Conservation (phyloP, 306 rosid species). For the Spatholobus suberectus region DNA sequence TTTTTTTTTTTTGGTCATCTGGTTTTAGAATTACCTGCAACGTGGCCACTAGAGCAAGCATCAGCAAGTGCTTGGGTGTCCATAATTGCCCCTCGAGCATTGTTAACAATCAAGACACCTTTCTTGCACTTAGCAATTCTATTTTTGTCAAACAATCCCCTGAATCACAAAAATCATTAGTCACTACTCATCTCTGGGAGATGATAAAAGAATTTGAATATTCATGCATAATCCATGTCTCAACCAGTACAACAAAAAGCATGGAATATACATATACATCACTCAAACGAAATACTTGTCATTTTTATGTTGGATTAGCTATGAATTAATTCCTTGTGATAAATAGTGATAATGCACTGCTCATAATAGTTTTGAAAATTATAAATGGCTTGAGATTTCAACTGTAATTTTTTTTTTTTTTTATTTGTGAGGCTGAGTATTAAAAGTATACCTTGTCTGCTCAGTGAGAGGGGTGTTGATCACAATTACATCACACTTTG, state of each 20-base stretch:
- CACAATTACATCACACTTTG: constrained; percentile 88
- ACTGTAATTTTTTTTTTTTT: neutral
- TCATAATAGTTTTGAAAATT: neutral
- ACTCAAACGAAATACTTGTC: neutral
- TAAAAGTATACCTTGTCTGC: constrained; percentile 72
- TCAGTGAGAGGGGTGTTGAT: constrained; percentile 93
- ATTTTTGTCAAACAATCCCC: constrained; percentile 82
- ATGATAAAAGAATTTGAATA: constrained; percentile 11
- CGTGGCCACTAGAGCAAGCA: constrained; percentile 86
- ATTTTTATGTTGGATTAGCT: neutral
- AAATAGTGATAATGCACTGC: neutral
- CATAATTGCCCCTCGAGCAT: constrained; percentile 97
- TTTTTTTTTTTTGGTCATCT: neutral
- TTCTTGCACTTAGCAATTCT: constrained; percentile 84
- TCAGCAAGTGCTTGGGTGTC: constrained; percentile 89
- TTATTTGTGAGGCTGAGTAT: neutral
- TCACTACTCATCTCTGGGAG: neutral
- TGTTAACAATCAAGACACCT: constrained; percentile 89
- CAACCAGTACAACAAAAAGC: neutral
- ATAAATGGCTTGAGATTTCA: neutral
- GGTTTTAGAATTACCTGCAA: constrained; percentile 69
- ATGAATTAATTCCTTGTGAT: neutral
- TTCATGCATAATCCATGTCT: neutral
- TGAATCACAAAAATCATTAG: constrained; percentile 43
- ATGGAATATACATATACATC: neutral